Evolutionary conservation across 148 eudicot species (phyloP), one percentile per base, ranked within the genome.

Genomic region (Drosera capensis): DNA sequence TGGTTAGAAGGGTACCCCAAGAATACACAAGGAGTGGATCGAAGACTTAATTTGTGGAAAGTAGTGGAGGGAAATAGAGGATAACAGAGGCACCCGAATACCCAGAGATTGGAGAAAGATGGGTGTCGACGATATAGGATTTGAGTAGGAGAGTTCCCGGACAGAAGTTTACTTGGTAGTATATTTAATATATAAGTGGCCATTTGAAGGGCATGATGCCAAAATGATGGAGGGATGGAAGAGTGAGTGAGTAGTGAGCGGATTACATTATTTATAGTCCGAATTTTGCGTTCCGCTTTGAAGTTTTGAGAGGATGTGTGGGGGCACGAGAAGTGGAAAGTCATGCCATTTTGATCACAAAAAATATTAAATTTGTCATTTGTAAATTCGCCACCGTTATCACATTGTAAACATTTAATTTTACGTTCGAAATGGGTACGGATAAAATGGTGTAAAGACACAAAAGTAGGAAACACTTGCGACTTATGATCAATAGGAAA

Each of bases 301-400:
- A 54, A 40, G 14, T 58, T 58, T 58, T 58, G 40, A 39, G 62
- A 35, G 15, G 29, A 58, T 11, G 55, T 58, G 15, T 58, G 49
- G 13, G 63, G 63, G 17, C 63, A 58, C 7, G 49, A 49, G 15
- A 58, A 29, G 2, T 26, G 28, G 19, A 57, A 57, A 0, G 9
- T 0, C 21, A 58, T 26, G 3, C 55, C 63, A 40, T 58, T 25
- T 0, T 30, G 17, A 1, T 49, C 15, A 24, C 13, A 48, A 20
- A 57, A 48, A 1, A 0, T 0, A 8, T 51, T 5, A 34, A 59
- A 35, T 2, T 7, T 20, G 18, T 14, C 17, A 21, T n/a, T n/a
- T n/a, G n/a, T n/a, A n/a, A n/a, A n/a, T n/a, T n/a, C n/a, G n/a
- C n/a, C n/a, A n/a, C n/a, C 62, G 9, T 8, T 58, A 18, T 58